A percentile compares a stretch with the other conserved stretches of the same genome.
Conservation (phyloP, 495 filamentous ascomycete species). For the Trichodelitschia bisporula region DNA sequence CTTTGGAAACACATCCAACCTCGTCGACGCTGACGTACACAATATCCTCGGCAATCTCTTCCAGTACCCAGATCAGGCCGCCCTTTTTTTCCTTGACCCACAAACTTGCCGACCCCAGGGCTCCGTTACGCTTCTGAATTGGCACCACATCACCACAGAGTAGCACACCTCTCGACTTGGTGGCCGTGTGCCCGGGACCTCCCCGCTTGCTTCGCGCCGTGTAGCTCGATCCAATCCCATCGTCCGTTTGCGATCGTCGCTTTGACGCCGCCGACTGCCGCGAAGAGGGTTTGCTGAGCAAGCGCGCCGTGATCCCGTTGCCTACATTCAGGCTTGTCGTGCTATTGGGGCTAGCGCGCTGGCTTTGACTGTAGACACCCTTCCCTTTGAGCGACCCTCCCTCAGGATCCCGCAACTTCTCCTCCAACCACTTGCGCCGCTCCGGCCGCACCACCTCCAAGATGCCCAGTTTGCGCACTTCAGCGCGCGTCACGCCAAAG, state of each 20-base stretch:
- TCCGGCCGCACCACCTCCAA: constrained; percentile 82
- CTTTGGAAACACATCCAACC: constrained; percentile 39
- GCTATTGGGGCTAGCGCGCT: constrained; percentile 19
- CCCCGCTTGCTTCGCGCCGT: constrained; percentile 19
- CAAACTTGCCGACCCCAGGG: constrained; percentile 71
- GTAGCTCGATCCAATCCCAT: constrained; percentile 43
- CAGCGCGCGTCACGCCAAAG: constrained; percentile 83
- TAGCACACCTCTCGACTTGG: constrained; percentile 71
- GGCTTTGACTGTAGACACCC: constrained; percentile 18
- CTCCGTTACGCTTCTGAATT: constrained; percentile 82
- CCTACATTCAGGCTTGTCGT: constrained; percentile 33
- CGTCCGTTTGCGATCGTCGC: constrained; percentile 40
- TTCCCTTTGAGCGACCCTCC: constrained; percentile 15
- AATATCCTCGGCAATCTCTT: constrained; percentile 91
- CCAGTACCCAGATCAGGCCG: constrained; percentile 87
- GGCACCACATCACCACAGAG: constrained; percentile 94
- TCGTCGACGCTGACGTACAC: constrained; percentile 48
- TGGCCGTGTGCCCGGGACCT: constrained; percentile 26
- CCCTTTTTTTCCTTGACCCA: constrained; percentile 97
- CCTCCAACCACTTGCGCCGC: constrained; percentile 67
- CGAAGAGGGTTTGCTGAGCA: constrained; percentile 73
- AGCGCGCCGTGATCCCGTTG: constrained; percentile 60
- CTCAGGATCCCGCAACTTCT: constrained; percentile 40
- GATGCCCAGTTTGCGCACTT: constrained; percentile 86
- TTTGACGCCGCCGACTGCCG: constrained; percentile 26